Evolutionary conservation across 1,284 basidiomycete genomes (phyloP).

Genomic region (Leccinum ponderosum): DNA sequence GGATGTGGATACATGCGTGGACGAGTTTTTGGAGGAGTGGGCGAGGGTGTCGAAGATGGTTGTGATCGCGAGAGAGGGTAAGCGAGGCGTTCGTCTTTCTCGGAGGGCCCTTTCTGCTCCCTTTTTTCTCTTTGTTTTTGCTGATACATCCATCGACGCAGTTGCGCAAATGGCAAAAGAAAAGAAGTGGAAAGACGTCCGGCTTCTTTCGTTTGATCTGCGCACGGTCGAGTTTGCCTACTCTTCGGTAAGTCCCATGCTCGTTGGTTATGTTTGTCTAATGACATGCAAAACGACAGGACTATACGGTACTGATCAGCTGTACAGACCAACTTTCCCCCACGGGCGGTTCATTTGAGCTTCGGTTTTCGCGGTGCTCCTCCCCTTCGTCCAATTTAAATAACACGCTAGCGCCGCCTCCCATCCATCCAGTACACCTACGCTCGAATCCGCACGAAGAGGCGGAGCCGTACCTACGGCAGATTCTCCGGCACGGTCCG

Average conservation of each 20-base stretch:
- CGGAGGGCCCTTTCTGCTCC: neutral
- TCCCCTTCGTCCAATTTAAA: constrained; percentile 22
- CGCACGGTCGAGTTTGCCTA: constrained; percentile 90
- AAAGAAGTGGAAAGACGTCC: constrained; percentile 69
- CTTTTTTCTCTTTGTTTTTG: neutral
- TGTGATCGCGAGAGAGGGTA: constrained; percentile 86
- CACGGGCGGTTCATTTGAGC: constrained; percentile 64
- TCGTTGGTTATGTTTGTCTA: neutral
- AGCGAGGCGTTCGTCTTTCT: constrained; percentile 15
- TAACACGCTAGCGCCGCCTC: constrained; percentile 33
- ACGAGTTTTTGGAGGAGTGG: constrained; percentile 90
- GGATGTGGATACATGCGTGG: constrained; percentile 84
- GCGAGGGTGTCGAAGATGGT: constrained; percentile 89
- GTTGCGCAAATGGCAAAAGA: constrained; percentile 80
- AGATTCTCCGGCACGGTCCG: constrained; percentile 61
- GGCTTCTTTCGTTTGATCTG: constrained; percentile 82
- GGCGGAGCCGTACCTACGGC: constrained; percentile 67
- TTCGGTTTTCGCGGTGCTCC: constrained; percentile 64
- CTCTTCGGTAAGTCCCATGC: constrained; percentile 44
- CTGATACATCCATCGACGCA: constrained; percentile 28
- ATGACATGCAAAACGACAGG: constrained; percentile 38
- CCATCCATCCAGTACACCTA: constrained; percentile 14
- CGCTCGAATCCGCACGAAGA: constrained; percentile 70
- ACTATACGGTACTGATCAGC: constrained; percentile 72
- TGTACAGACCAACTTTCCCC: constrained; percentile 70